phyloP scores from a whole-genome alignment of 768 basidiomycete genomes.

The Tricholomella constricta region DNA sequence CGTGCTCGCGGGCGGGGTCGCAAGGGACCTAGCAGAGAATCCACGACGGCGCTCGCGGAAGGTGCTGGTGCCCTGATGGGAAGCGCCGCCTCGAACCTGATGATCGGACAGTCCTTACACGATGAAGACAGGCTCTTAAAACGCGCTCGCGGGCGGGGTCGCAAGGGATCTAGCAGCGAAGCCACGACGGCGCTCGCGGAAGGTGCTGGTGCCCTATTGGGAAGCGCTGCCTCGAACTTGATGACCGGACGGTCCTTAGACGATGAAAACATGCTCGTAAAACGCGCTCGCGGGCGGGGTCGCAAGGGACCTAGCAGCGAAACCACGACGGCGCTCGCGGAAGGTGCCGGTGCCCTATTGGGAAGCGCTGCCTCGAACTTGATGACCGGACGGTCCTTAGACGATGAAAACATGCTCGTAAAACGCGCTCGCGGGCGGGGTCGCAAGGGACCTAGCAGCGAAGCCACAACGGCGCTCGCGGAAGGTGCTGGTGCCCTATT shows the following conservation, averaged over 20 bases:
- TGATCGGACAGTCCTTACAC: constrained; percentile 1
- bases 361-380: too few species aligned
- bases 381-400: not conserved
- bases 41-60: constrained; percentile 3
- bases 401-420: not conserved
- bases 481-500: too few species aligned
- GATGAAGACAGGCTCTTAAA: constrained; percentile 1
- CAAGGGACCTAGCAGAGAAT: not conserved
- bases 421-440: too few species aligned
- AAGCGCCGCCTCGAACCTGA: not conserved
- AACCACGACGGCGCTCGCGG: too few species aligned
- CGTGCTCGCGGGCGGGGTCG: constrained; percentile 1
- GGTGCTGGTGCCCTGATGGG: constrained; percentile 8
- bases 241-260: constrained; percentile 1
- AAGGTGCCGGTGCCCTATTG: too few species aligned
- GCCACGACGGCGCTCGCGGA: not conserved
- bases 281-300: not conserved
- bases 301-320: not conserved
- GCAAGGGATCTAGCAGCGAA: not conserved
- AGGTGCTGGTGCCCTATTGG: not conserved
- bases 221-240: not conserved
- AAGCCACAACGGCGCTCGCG: too few species aligned
- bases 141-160: not conserved
- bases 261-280: not conserved
- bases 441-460: too few species aligned